Evolutionary conservation across 805 yeast genomes (phyloP), one percentile per base, ranked within the genome.

Genomic region (Kodamaea fukazawae): DNA sequence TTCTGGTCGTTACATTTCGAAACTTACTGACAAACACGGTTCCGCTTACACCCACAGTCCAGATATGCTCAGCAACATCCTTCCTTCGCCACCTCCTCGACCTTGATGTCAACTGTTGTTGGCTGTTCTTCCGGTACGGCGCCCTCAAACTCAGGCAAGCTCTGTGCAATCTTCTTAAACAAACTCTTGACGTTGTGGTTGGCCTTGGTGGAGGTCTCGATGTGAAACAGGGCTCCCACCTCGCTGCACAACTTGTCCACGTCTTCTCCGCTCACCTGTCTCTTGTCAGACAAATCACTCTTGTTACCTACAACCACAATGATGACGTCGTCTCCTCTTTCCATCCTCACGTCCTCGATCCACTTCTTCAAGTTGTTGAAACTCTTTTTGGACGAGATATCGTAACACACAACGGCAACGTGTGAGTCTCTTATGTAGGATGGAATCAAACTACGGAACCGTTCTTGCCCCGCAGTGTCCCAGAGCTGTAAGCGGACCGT

Each of bases 391-490:
- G 81, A 84, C 6, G 97, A 88, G 43, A 91, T 84, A 60, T 93
- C 99, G 65, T 91, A 91, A 15, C 95, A 96, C 18, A 93, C 83
- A 34, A 93, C 95, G 0, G 99, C 98, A n/a, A 93, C 98, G 53
- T 90, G 89, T 11, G 95, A 85, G 62, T 93, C 99, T 51, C 99
- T 75, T 44, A 93, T 93, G 58, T 93, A 93, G 8, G 96, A 84
- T 3, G 99, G 99, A 42, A 93, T 91, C 59, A 93, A 75, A 12
- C 96, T 85, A 56, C 98, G 74, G 70, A 93, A 93, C 52, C 99
- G 70, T 62, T 93, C 99, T 65, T 90, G 98, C 11, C 98, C 96
- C 1, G 96, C 96, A 3, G 98, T 90, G 60, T 90, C 98, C 98
- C 99, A 93, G 43, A 93, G 69, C 66, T 93, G 99, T 47, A 93